Conservation (phyloP, 2,329 filamentous ascomycete species). For the Alternaria gansuensis region DNA sequence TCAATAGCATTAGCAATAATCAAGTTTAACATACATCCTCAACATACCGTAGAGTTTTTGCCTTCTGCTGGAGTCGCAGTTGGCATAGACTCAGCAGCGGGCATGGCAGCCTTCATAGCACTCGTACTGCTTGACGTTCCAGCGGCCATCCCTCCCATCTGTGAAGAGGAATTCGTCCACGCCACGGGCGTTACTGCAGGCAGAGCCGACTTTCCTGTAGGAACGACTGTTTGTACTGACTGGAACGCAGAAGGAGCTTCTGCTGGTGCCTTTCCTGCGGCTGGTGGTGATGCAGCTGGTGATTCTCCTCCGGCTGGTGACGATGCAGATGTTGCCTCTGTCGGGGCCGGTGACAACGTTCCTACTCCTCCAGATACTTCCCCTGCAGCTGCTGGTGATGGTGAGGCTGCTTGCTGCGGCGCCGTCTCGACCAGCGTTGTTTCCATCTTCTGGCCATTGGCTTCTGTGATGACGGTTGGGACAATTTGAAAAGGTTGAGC, state of each 20-base stretch:
- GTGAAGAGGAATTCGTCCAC: slow-evolving; percentile 6
- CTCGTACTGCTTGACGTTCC: slow-evolving; percentile 1
- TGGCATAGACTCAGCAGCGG: slow-evolving; percentile 2
- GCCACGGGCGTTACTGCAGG: slow-evolving; percentile 17
- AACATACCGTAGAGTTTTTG: slow-evolving; percentile 29
- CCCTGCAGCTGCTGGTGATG: slow-evolving; percentile 4
- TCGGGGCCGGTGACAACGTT: not conserved
- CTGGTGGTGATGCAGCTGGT: not conserved
- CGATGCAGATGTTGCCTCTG: slow-evolving; percentile 1
- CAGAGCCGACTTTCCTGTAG: slow-evolving; percentile 12
- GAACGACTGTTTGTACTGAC: slow-evolving; percentile 9
- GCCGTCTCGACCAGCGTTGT: slow-evolving; percentile 20
- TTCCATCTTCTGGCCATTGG: slow-evolving; percentile 18
- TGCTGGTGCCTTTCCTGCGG: not conserved
- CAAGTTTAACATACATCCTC: not conserved
- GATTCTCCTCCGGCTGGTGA: not conserved
- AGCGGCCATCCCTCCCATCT: slow-evolving; percentile 6
- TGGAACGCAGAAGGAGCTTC: not conserved
- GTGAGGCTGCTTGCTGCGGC: slow-evolving; percentile 18
- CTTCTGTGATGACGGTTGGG: slow-evolving; percentile 19
- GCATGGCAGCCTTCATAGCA: not conserved
- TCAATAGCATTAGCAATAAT: not conserved
- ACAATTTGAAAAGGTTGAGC: slow-evolving; percentile 15
- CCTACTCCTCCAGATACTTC: not conserved
- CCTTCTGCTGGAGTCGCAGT: slow-evolving; percentile 18